Conservation (phyloP, 1,139 yeast genomes). For the Sugiyamaella japonica region DNA sequence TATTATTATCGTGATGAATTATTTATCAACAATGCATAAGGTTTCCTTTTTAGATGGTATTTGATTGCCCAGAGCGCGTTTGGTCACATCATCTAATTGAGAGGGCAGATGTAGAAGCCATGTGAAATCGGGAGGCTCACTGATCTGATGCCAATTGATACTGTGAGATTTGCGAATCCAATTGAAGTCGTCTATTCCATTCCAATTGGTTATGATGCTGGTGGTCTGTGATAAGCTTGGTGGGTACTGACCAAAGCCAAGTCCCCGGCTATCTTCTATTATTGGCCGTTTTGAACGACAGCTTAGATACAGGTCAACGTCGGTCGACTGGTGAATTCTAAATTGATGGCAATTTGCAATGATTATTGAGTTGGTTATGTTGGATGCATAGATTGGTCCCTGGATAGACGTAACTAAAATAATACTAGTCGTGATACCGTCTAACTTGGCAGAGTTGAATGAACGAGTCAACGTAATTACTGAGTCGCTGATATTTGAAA, state of each 20-base stretch:
- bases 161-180: conserved; percentile 32
- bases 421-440: conserved; percentile 26
- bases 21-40: conserved; percentile 10
- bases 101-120: conserved; percentile 8
- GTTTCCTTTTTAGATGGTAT: not conserved
- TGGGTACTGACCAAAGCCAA: conserved; percentile 32
- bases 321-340: conserved; percentile 35
- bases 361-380: conserved; percentile 26
- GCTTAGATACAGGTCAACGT: conserved; percentile 28
- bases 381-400: conserved; percentile 34
- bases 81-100: not conserved
- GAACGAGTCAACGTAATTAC: conserved; percentile 14
- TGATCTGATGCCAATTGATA: conserved; percentile 28
- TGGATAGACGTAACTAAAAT: conserved; percentile 26
- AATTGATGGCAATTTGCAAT: conserved; percentile 37
- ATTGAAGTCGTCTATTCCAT: conserved; percentile 36
- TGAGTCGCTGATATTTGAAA: conserved; percentile 20
- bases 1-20: conserved; percentile 13
- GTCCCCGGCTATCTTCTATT: conserved; percentile 32
- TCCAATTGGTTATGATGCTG: conserved; percentile 20
- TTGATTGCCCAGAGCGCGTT: not conserved
- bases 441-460: conserved; percentile 23
- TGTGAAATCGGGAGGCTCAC: not conserved
- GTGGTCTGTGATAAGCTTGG: not conserved
- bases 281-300: conserved; percentile 37